A percentile compares a stretch with the other conserved stretches of the same genome.
Evolutionary conservation across 2,329 filamentous ascomycete species (phyloP).

Genomic region (Tolypocladium paradoxum): DNA sequence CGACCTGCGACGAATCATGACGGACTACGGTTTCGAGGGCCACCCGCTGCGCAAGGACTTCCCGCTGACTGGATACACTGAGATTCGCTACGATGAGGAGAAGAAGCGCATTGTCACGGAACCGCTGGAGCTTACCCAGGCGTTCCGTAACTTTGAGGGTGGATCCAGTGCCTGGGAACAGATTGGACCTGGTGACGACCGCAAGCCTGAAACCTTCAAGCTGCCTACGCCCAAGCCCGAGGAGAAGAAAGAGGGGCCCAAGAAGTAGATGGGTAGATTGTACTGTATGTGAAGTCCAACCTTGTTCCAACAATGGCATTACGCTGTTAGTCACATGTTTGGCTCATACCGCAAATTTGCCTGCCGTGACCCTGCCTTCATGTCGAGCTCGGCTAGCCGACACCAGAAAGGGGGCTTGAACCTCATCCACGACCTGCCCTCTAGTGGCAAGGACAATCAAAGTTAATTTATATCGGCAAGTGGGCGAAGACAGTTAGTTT

Average conservation of each 20-base stretch:
- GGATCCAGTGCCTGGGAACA: conserved; percentile 63
- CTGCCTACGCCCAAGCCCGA: conserved; percentile 92
- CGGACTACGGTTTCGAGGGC: conserved; percentile 97
- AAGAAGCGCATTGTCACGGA: conserved; percentile 99
- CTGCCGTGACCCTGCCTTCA: background rate
- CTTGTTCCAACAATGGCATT: background rate
- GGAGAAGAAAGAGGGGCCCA: conserved; percentile 78
- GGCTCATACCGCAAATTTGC: background rate
- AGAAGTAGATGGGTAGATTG: conserved; percentile 57
- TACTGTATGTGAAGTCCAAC: conserved; percentile 5
- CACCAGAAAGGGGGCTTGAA: background rate
- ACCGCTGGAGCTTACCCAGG: conserved; percentile 93
- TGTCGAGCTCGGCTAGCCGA: background rate
- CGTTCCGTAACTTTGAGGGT: conserved; percentile 96
- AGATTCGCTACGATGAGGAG: conserved; percentile 96
- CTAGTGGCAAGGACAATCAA: no score
- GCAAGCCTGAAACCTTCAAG: conserved; percentile 82
- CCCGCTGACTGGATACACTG: conserved; percentile 93
- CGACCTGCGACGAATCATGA: conserved; percentile 95
- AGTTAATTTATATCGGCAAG: no score
- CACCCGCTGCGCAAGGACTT: conserved; percentile 97
- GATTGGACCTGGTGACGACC: conserved; percentile 58
- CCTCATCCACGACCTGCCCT: background rate
- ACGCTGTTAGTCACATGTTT: background rate
- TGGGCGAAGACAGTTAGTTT: background rate